Base-by-base conservation (phyloP, 2,329 filamentous ascomycete genomes). In the Aotearoamyces nothofagi region DNA sequence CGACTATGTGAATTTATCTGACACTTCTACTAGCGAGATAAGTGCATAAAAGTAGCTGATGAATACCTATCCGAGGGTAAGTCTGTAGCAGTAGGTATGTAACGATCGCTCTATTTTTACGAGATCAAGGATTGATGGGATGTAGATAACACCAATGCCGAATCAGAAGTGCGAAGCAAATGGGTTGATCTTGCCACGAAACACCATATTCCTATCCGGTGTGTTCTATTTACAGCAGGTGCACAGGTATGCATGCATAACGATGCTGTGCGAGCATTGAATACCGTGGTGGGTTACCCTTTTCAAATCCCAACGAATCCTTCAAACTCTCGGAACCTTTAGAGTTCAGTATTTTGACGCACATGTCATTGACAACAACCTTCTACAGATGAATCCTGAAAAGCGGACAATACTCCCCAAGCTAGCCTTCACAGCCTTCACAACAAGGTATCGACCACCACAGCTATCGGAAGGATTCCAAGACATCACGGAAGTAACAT, bases 81-180 rank as follows among this genome's bases (percentile, higher is more conserved):
- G 13, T 79, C 80, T 3, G 71, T 93, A 4, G 82, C 66, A 15
- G 66, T 96, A 34, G 83, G 82, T 90, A 63, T 41, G 72, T 60
- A 34, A 8, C 10, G n/a, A 15, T 15, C 9, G 6, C 26, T 8
- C 7, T 8, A 8, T n/a, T 8, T n/a, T 20, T 20, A 20, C 7
- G 7, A 20, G 7, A 20, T 20, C 19, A 7, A n/a, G n/a, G n/a
- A 20, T 20, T 20, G 19, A 20, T n/a, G n/a, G 19, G 27, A 15
- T 20, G 14, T 26, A 90, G 90, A 98, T 53, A 96, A 93, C 51
- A 96, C 90, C n/a, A 98, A 98, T 49, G 71, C 86, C 16, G 79
- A 92, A 54, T 51, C 62, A 8, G 77, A 81, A 29, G 82, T 77
- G 14, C 68, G 90, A 39, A 64, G 66, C n/a, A 57, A 79, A 35